Base-by-base conservation (phyloP, 768 basidiomycete species). In the Xerocomus brunneocitrinus region DNA sequence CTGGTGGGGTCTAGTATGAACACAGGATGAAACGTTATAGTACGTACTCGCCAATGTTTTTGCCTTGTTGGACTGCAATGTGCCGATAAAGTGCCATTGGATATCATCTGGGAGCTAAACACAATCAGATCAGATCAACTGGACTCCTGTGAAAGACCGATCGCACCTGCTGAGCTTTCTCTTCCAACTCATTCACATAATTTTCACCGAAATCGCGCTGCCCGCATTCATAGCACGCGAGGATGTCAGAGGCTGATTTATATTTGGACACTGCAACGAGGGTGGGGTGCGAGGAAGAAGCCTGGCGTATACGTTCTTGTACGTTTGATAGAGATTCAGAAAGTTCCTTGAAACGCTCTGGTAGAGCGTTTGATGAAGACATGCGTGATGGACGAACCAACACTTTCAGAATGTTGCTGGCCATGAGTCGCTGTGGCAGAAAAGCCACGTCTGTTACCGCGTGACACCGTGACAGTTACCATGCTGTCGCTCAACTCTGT, bases 161-260 rank as follows among this genome's bases (percentile, higher is more conserved):
- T 71, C 80, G 57, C 67, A 89, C 89, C 63, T 79, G 74, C 53
- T 73, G 74, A 0, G 93, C 91, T 66, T 97, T 97, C 31, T 91
- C 92, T 36, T 84, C 85, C 56, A 98, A 71, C 63, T 98, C 95
- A 60, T 95, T 88, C 10, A 93, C 92, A 64, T 98, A 98, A 68
- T 99, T 99, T 74, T 99, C 97, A 7, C 97, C 97, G 65, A 98
- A 99, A 68, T 95, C 91, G 2, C 85, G 75, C 58, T 97, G 90
- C 0, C 89, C 91, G 13, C 77, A 76, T 47, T 88, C 78, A 65
- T 89, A 91, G 59, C 92, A 89, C 9, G 87, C 87, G 27, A 84
- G 74, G 55, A 98, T 84, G 69, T 98, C 95, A 8, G 84, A 81
- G 4, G 87, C 80, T 5, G 95, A 91, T 67, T 98, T 98, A 65